Base-by-base conservation (phyloP, 768 basidiomycete species). In the Leucosporidium creatinivorum region DNA sequence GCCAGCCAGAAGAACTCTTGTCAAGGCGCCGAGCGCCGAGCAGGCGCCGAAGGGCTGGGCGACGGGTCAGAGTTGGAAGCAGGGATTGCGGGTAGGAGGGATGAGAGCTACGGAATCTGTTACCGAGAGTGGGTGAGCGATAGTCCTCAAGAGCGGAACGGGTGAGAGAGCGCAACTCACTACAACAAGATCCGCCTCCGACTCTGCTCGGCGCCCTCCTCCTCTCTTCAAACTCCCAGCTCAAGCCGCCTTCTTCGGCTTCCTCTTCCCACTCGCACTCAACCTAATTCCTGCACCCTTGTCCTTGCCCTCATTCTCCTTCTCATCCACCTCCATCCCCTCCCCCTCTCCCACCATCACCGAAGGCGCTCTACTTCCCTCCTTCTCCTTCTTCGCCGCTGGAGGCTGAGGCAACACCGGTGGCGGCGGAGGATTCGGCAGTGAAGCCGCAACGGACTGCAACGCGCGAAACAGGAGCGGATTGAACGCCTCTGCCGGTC, bases 401-500 rank as follows among this genome's bases (percentile, higher is more conserved):
- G 26, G 55, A 17, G 30, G 28, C 15, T 15, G 39, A 44, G 39
- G 39, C 8, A 44, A 17, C 10, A 44, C 39, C 18, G 55, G 30
- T 18, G 31, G 28, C 17, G 18, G 18, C 33, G 31, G 68, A 47
- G 44, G 66, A 33, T 31, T 39, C n/a, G 48, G 57, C 28, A 59
- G 44, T 31, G 58, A 23, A 4, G 48, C 28, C 9, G 88, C 89
- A 1, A 89, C 89, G 6, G 88, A 84, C 70, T 82, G 84, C 88
- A 92, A 89, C 12, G 90, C 90, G 68, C 87, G 86, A 74, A 85
- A 79, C 70, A 91, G 81, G 26, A 89, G 81, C 52, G 71, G 67
- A 66, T 73, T 70, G 60, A 70, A 68, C 58, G 65, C 67, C 19
- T 58, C 63, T 8, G 47, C 52, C 12, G 67, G 58, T 3, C 65